Evolutionary conservation across 202 grass and related monocot species (phyloP), one percentile per base, ranked within the genome.

Genomic region (Bolboschoenoplectus hybrid): DNA sequence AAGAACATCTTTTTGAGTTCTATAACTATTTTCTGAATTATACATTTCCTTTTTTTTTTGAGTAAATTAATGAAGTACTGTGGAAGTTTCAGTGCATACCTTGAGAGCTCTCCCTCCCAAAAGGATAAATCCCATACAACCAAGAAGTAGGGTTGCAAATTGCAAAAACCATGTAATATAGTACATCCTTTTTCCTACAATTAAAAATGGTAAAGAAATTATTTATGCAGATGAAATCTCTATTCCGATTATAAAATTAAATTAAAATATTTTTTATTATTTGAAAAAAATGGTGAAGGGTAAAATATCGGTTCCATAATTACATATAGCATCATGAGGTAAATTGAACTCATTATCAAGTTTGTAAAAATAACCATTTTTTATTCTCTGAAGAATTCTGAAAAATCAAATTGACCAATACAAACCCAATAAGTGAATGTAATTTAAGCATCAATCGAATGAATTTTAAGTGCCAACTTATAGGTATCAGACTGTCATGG

Each of bases 51-150:
- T 72, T 72, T 17, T 16, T 69, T 61, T 3, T 16, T 72, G 43
- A 60, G 41, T 43, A 46, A 19, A 50, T 46, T 49, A 56, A 3
- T 56, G 53, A 74, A 74, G 11, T 72, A 26, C 3, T 19, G 1
- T 50, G 17, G 1, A 39, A 56, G 9, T 66, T 41, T 10, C 3
- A 16, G 3, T 36, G 71, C 5, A 38, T 91, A 94, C 94, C 94
- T 97, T 94, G 35, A 97, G 88, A 55, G 94, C 92, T 77, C 90
- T 97, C 32, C 90, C 94, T 5, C 94, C 92, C 8, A 97, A 85
- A 57, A 97, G 65, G 77, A 97, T 94, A 85, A 97, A 97, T 64
- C 94, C 94, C 89, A 97, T 94, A 74, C 90, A 94, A 0, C 89
- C 89, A n/a, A 97, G 90, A n/a, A 97, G 56, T 14, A 97, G 89